Percentiles rank a stretch among this genome's conserved stretches.
Evolutionary conservation across 345 rosid species (phyloP).

Genomic region (Bruguiera sexangula): DNA sequence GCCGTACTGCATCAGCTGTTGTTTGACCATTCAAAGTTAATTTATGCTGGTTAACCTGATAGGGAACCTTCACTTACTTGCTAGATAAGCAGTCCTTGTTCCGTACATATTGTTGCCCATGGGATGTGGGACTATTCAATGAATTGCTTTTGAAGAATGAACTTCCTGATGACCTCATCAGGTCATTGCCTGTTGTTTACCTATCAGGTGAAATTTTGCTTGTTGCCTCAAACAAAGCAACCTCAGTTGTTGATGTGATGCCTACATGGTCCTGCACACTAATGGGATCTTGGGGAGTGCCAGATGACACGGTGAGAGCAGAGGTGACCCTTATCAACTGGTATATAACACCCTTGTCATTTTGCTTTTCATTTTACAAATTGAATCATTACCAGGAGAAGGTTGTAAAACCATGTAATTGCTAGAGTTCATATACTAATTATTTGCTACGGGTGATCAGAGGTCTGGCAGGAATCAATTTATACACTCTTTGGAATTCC

Average conservation of each 20-base stretch:
- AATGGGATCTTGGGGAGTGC: slow-evolving; percentile 7
- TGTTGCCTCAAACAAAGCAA: slow-evolving; percentile 12
- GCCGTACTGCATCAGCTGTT: slow-evolving; percentile 54
- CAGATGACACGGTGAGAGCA: slow-evolving; percentile 5
- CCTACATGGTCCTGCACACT: slow-evolving; percentile 10
- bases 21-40: slow-evolving; percentile 34
- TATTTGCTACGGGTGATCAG: slow-evolving; percentile 10
- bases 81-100: slow-evolving; percentile 8
- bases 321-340: slow-evolving; percentile 9
- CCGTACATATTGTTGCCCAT: slow-evolving; percentile 29
- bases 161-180: slow-evolving; percentile 4
- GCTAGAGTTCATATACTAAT: neutral
- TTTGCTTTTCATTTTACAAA: slow-evolving; percentile 24
- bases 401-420: slow-evolving; percentile 6
- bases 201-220: slow-evolving; percentile 8
- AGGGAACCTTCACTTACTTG: neutral
- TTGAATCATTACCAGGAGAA: slow-evolving; percentile 27
- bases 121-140: slow-evolving; percentile 8
- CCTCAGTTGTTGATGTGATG: slow-evolving; percentile 2
- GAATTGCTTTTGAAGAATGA: slow-evolving; percentile 12
- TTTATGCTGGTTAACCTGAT: slow-evolving; percentile 10
- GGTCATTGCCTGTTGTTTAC: slow-evolving; percentile 11
- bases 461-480: slow-evolving; percentile 25
- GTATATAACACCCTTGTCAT: slow-evolving; percentile 32
- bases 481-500: slow-evolving; percentile 10